A percentile compares a stretch with the other conserved stretches of the same genome.
These are phyloP conservation scores for Cardiospermum halicacabum DNA, from an alignment of 345 rosid species.

Conservation along the genomic window DNA sequence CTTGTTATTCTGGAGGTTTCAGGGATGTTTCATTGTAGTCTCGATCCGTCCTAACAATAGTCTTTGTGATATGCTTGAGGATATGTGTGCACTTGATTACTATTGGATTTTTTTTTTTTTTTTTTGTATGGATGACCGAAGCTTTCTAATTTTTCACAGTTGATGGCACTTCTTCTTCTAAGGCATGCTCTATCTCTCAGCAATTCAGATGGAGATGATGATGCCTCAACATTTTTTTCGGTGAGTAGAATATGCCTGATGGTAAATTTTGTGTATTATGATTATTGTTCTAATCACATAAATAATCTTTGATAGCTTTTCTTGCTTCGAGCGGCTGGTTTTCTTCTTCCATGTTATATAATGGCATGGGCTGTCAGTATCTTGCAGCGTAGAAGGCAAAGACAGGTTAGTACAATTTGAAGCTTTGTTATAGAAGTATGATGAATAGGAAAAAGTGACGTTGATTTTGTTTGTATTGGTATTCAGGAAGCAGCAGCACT, in stretches of 20 bases:
- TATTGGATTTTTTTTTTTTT: neutral
- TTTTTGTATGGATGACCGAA: neutral
- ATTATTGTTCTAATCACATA: conserved; percentile 8
- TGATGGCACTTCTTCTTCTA: conserved; percentile 90
- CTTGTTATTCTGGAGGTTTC: neutral
- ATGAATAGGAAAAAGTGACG: neutral
- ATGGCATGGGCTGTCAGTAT: conserved; percentile 99
- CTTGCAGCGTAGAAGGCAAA: conserved; percentile 87
- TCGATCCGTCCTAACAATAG: neutral
- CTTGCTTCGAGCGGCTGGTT: conserved; percentile 88
- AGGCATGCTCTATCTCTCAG: conserved; percentile 83
- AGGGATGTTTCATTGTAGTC: neutral
- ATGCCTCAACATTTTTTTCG: conserved; percentile 81
- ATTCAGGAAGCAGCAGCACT: conserved; percentile 93
- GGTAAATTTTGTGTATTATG: neutral
- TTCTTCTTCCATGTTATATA: conserved; percentile 95
- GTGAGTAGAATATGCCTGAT: conserved; percentile 36
- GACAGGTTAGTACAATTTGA: conserved; percentile 67
- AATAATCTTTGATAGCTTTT: conserved; percentile 54
- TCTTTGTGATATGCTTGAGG: neutral
- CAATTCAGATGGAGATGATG: conserved; percentile 67
- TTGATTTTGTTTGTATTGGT: conserved; percentile 4
- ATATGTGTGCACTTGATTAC: neutral
- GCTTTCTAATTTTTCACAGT: conserved; percentile 35
- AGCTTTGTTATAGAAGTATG: neutral